A percentile compares a stretch with the other conserved stretches of the same genome.
These are phyloP conservation scores for Globisporangium acanthophoron DNA, from an alignment of 352 stramenopile genomes.

Conservation along the genomic window DNA sequence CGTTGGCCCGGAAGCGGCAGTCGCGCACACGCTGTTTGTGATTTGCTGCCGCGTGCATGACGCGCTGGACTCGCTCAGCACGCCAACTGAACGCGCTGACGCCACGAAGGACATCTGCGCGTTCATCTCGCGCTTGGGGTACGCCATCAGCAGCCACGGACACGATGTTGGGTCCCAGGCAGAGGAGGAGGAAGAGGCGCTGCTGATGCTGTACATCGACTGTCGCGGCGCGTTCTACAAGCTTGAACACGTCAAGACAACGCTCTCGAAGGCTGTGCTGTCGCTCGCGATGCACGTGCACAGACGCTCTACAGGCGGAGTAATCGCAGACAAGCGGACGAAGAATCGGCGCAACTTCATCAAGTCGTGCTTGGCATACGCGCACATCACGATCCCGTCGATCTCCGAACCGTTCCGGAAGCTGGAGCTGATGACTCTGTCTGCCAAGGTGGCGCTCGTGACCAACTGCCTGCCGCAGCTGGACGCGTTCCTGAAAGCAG, in stretches of 20 bases:
- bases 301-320: constrained; percentile 16
- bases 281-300: constrained; percentile 57
- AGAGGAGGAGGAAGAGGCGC: constrained; percentile 67
- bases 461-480: constrained; percentile 82
- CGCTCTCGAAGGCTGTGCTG: constrained; percentile 52
- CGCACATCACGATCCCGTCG: constrained; percentile 87
- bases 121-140: constrained; percentile 75
- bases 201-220: constrained; percentile 87
- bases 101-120: constrained; percentile 60
- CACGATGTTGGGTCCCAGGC: constrained; percentile 4
- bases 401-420: constrained; percentile 44
- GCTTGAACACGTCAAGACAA: constrained; percentile 64
- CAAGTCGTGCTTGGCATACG: constrained; percentile 87
- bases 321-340: constrained; percentile 12
- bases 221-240: constrained; percentile 86
- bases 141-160: constrained; percentile 6
- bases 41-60: constrained; percentile 83
- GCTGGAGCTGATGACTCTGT: constrained; percentile 58
- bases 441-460: constrained; percentile 62
- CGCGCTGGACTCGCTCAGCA: constrained; percentile 74
- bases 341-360: constrained; percentile 64
- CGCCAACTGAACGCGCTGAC: constrained; percentile 45
- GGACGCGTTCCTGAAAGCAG: constrained; percentile 78
- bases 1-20: constrained; percentile 58
- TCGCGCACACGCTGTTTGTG: constrained; percentile 85